Evolutionary conservation across 129 eudicot species (phyloP).

Genomic region (Chrysanthemum seticuspe): DNA sequence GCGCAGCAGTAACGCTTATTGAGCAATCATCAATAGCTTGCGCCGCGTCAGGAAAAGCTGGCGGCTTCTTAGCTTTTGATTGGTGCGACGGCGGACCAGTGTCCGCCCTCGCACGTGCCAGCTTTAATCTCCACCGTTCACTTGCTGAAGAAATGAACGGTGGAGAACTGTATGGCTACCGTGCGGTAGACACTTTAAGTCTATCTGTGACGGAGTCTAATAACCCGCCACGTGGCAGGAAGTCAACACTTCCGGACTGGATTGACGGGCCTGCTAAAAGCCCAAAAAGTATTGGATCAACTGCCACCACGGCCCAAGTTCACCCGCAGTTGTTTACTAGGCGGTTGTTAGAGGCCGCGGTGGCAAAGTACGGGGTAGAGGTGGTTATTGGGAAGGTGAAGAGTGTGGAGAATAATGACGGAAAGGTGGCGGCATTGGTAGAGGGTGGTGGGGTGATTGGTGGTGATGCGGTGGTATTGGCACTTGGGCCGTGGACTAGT

Average conservation of each 20-base stretch:
- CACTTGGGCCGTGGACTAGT: conserved; percentile 88
- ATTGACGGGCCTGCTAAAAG: conserved; percentile 60
- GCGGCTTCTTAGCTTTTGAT: conserved; percentile 82
- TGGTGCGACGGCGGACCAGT: conserved; percentile 91
- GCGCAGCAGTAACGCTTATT: conserved; percentile 83
- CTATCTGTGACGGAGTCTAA: conserved; percentile 55
- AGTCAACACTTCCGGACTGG: conserved; percentile 54
- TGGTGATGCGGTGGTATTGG: conserved; percentile 85
- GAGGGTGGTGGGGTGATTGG: conserved; percentile 59
- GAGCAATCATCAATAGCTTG: conserved; percentile 88
- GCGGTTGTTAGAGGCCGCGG: conserved; percentile 54
- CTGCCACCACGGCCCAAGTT: conserved; percentile 83
- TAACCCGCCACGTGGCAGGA: conserved; percentile 15
- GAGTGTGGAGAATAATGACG: conserved; percentile 53
- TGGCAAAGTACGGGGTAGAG: conserved; percentile 65
- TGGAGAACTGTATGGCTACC: conserved; percentile 63
- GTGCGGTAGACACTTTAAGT: conserved; percentile 70
- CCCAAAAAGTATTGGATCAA: conserved; percentile 57
- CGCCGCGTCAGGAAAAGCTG: conserved; percentile 97
- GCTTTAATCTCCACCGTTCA: conserved; percentile 93
- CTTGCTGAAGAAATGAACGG: conserved; percentile 72
- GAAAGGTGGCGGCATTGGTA: conserved; percentile 44
- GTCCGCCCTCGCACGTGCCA: conserved; percentile 77
- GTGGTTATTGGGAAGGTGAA: conserved; percentile 73
- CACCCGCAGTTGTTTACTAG: conserved; percentile 76